Evolutionary conservation across 805 yeast species (phyloP).

Genomic region (Saccharomycopsis microspora): DNA sequence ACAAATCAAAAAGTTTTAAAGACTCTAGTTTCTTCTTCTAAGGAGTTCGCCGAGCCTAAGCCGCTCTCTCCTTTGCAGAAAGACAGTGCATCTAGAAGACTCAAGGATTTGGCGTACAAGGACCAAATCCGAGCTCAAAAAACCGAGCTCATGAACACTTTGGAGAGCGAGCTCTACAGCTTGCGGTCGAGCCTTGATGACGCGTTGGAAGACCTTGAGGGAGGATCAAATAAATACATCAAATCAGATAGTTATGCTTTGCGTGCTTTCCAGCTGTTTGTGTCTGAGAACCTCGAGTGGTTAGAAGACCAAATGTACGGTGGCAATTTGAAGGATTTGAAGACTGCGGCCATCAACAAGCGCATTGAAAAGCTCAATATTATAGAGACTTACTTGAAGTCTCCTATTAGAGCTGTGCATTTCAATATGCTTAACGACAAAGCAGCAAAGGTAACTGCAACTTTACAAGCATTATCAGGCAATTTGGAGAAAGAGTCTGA

Average conservation of each 20-base stretch:
- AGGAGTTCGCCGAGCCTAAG: background rate
- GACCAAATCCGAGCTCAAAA: constrained; percentile 15
- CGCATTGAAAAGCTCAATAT: constrained; percentile 12
- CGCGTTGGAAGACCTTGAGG: constrained; percentile 12
- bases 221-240: background rate
- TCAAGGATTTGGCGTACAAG: constrained; percentile 9
- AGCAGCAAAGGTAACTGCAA: constrained; percentile 20
- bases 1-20: constrained; percentile 1
- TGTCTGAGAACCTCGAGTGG: constrained; percentile 16
- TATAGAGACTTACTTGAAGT: constrained; percentile 2
- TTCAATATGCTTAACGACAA: constrained; percentile 13
- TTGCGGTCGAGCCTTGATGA: constrained; percentile 14
- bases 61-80: constrained; percentile 6
- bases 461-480: constrained; percentile 3
- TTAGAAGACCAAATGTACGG: constrained; percentile 15
- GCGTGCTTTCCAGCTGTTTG: constrained; percentile 10
- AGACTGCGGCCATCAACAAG: constrained; percentile 7
- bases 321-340: constrained; percentile 9
- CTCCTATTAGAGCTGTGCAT: constrained; percentile 16
- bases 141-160: constrained; percentile 12
- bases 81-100: constrained; percentile 10
- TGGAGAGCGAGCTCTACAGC: constrained; percentile 15
- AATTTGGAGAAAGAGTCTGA: constrained; percentile 3
- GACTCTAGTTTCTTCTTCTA: background rate
- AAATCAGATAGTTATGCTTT: background rate